Evolutionary conservation across 83 land plant species (phyloP), one percentile per base, ranked within the genome.

Genomic region (Picea engelmannii): DNA sequence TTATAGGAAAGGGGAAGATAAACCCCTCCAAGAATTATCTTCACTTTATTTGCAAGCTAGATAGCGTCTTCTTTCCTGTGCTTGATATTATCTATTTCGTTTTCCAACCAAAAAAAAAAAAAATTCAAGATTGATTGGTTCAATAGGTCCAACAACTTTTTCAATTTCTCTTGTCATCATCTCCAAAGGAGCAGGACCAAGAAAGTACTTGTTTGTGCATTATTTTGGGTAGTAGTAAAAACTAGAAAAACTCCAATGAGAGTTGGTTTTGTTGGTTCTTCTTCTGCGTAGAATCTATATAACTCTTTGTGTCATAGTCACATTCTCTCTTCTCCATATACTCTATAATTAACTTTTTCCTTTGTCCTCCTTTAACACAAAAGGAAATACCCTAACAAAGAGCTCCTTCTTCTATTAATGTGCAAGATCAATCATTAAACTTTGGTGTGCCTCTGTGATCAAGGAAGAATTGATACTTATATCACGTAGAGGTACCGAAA

Each of bases 391-490:
- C 96, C 96, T 91, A 93, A 44, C 96, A 94, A 2, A 94, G 75
- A 12, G 91, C 81, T 84, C 88, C 94, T 78, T 88, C 84, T 4
- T 85, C 74, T 64, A 92, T 92, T 89, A 94, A 79, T 5, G 96
- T 88, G 83, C 86, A 90, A 62, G 91, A 90, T 81, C 96, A 82
- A 23, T 91, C 96, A 64, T 94, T 94, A n/a, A 81, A 66, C 74
- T 91, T 85, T 15, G 94, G 96, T 4, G 96, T 92, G 20, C 96
- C 96, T 81, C 96, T 86, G 69, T 94, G 96, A 86, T 94, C 94
- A 73, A 92, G 40, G 40, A 38, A 38, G 40, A 38, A 38, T 38
- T 0, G 40, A 38, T 38, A 38, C 40, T 38, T 38, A 38, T 0
- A 4, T 38, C 40, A 0, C 40, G 5, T 38, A 38, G 40, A 38